Conservation (phyloP, 306 rosid species). For the Senna siamea region DNA sequence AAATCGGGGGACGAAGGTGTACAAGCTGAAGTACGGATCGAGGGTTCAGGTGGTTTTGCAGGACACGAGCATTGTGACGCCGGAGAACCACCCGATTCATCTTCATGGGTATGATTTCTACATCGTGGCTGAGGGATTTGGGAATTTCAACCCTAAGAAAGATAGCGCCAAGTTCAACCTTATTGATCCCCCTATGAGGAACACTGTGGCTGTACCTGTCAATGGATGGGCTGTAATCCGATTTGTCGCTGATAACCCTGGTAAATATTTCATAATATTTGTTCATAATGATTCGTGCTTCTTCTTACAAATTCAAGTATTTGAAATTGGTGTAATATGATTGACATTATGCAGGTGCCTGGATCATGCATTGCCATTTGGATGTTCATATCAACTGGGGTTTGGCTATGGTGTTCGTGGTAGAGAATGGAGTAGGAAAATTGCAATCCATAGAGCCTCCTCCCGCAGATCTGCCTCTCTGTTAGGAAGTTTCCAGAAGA, state of each 20-base stretch:
- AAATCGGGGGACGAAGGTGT: slow-evolving; percentile 60
- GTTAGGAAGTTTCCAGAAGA: slow-evolving; percentile 44
- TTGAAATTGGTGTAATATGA: neutral
- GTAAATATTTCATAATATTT: slow-evolving; percentile 47
- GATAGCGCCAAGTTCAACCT: slow-evolving; percentile 78
- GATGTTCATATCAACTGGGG: slow-evolving; percentile 97
- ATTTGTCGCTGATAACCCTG: slow-evolving; percentile 96
- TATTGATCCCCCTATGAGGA: slow-evolving; percentile 85
- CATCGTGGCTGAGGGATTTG: slow-evolving; percentile 83
- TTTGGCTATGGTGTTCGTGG: slow-evolving; percentile 84
- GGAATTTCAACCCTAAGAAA: slow-evolving; percentile 71
- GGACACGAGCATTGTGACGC: slow-evolving; percentile 76
- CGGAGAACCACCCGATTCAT: slow-evolving; percentile 87
- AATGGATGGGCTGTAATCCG: slow-evolving; percentile 96
- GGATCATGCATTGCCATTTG: slow-evolving; percentile 95
- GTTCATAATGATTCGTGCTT: no score
- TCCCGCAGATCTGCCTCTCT: slow-evolving; percentile 77
- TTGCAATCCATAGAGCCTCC: slow-evolving; percentile 74
- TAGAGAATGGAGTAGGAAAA: slow-evolving; percentile 76
- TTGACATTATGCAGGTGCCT: slow-evolving; percentile 56
- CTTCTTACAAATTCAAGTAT: no score
- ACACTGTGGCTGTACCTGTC: slow-evolving; percentile 79
- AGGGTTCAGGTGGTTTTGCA: slow-evolving; percentile 85
- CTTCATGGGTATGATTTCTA: slow-evolving; percentile 95
- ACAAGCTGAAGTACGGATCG: slow-evolving; percentile 68